A percentile compares a stretch with the other conserved stretches of the same genome.
phyloP scores from a whole-genome alignment of 164 flowering plant species.

The Kingdonia uniflora region DNA sequence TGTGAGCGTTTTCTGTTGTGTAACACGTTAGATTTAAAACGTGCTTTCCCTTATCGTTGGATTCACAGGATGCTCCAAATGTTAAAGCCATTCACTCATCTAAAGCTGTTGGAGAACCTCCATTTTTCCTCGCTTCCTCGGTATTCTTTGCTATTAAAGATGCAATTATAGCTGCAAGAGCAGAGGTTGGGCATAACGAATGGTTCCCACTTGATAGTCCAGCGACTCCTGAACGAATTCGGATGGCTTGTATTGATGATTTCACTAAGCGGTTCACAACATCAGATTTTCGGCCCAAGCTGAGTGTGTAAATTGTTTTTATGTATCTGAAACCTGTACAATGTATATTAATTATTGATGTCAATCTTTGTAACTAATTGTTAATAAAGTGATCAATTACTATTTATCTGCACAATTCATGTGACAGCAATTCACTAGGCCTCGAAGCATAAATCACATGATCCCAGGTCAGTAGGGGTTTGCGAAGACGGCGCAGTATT shows the following conservation, averaged over 20 bases:
- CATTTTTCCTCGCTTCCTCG: constrained; percentile 86
- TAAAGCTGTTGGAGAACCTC: constrained; percentile 98
- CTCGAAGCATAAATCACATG: too few relatives aligned
- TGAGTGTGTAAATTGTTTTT: constrained; percentile 44
- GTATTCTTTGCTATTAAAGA: constrained; percentile 93
- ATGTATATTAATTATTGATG: too few relatives aligned
- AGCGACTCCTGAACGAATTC: constrained; percentile 91
- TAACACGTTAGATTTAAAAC: too few relatives aligned
- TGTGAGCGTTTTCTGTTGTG: too few relatives aligned
- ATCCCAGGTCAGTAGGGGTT: too few relatives aligned
- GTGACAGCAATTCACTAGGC: too few relatives aligned
- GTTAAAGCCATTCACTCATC: constrained; percentile 84
- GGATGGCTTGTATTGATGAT: constrained; percentile 90
- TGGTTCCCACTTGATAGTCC: constrained; percentile 98
- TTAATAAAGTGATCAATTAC: too few relatives aligned
- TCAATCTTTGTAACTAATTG: too few relatives aligned
- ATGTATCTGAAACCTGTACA: too few relatives aligned
- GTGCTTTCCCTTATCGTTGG: neutral
- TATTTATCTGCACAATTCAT: too few relatives aligned
- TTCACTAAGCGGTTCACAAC: constrained; percentile 39
- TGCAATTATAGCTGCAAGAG: constrained; percentile 80
- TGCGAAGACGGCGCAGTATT: too few relatives aligned
- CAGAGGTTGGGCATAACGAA: constrained; percentile 46
- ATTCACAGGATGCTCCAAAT: constrained; percentile 64
- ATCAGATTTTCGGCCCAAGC: constrained; percentile 58